These are phyloP conservation scores for Tetrahymena borealis DNA, from an alignment of 73 alveolate species.

Conservation along the genomic window DNA sequence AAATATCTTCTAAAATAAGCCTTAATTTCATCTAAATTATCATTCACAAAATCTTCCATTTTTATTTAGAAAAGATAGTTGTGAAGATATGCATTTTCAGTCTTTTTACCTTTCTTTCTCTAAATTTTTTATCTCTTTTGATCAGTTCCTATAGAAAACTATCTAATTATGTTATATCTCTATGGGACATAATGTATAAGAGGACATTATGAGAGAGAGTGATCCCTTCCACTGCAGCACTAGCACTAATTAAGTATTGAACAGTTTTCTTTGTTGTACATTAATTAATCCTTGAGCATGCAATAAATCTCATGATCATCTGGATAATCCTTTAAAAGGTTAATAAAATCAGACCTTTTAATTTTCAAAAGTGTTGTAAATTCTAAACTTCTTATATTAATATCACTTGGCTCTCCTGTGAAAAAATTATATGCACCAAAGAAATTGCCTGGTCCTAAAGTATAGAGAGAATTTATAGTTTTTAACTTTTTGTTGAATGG, in stretches of 20 bases:
- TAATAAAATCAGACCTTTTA: neutral
- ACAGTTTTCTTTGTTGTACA: neutral
- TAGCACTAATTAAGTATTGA: neutral
- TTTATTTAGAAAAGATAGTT: neutral
- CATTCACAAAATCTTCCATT: neutral
- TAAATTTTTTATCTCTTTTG: neutral
- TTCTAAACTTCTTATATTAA: neutral
- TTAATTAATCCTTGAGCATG: neutral
- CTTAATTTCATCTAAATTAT: neutral
- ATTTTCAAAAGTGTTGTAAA: neutral
- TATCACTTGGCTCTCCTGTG: neutral
- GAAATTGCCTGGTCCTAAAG: neutral
- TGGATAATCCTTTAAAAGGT: neutral
- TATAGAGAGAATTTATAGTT: neutral
- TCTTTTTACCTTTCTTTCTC: neutral
- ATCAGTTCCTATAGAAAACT: neutral
- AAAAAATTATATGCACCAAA: neutral
- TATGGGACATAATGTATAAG: neutral
- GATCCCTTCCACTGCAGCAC: neutral
- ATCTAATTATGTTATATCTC: neutral
- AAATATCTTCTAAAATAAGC: neutral
- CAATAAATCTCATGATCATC: neutral
- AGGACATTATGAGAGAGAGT: neutral
- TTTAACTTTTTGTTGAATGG: neutral
- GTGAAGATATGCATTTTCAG: neutral